Evolutionary conservation across 495 filamentous ascomycete species (phyloP).

Genomic region (Talaromyces trachyspermus): DNA sequence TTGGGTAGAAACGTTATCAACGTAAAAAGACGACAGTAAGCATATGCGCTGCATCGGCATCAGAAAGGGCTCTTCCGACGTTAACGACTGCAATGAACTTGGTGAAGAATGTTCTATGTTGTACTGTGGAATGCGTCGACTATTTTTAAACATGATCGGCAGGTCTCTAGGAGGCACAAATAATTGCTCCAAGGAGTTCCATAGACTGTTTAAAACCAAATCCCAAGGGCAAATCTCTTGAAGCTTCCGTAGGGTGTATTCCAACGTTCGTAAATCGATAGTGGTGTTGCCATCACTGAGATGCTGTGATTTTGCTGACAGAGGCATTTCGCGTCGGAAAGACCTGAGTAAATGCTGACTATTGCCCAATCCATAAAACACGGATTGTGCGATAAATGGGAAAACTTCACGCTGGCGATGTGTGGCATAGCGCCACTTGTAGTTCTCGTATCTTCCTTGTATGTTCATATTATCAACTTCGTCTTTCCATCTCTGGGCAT

Average conservation of each 20-base stretch:
- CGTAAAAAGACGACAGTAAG: conserved; percentile 50
- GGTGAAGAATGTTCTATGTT: conserved; percentile 21
- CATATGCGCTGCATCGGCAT: conserved; percentile 49
- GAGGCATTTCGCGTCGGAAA: conserved; percentile 43
- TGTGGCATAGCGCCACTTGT: conserved; percentile 34
- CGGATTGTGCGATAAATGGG: conserved; percentile 61
- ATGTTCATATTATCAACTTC: conserved; percentile 33
- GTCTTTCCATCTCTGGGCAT: conserved; percentile 33
- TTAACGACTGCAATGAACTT: conserved; percentile 18
- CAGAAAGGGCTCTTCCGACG: conserved; percentile 36
- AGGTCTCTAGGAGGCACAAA: conserved; percentile 59
- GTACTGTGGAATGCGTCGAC: conserved; percentile 31
- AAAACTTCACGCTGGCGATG: conserved; percentile 32
- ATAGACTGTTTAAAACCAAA: conserved; percentile 68
- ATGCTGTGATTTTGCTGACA: conserved; percentile 7
- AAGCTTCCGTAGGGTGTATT: conserved; percentile 26
- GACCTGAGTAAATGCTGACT: conserved; percentile 56
- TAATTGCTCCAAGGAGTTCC: conserved; percentile 60
- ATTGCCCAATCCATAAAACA: conserved; percentile 67
- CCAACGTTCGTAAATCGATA: conserved; percentile 26
- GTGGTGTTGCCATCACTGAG: conserved; percentile 9
- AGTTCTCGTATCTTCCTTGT: conserved; percentile 31
- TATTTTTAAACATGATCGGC: conserved; percentile 23
- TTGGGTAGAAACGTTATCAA: conserved; percentile 45
- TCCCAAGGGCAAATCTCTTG: conserved; percentile 36